These are phyloP conservation scores for Lactarius quietus DNA, from an alignment of 768 basidiomycete genomes.

Conservation along the genomic window DNA sequence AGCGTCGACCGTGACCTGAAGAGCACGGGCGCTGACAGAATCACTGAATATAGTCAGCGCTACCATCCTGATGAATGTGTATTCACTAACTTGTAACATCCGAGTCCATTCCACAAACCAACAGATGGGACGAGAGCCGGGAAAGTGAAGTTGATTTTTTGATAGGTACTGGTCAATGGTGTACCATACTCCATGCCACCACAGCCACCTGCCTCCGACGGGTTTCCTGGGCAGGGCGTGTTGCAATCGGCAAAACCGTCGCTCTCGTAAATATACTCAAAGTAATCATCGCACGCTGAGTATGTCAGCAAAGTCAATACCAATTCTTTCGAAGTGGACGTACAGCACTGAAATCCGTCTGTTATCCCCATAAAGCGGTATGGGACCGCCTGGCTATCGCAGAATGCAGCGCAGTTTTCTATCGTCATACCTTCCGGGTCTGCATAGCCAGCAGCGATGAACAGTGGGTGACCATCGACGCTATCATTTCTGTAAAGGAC, in stretches of 20 bases:
- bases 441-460: conserved; percentile 45
- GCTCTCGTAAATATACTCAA: not conserved
- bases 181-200: not conserved
- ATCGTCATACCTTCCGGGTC: conserved; percentile 59
- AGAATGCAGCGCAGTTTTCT: conserved; percentile 45
- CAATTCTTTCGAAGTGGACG: not conserved
- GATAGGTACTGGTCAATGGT: not conserved
- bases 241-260: conserved; percentile 48
- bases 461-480: conserved; percentile 33
- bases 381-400: conserved; percentile 34
- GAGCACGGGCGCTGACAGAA: not conserved
- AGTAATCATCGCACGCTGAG: not conserved
- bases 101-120: not conserved
- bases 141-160: not conserved
- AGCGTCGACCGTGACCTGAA: conserved; percentile 33
- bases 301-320: not conserved
- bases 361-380: conserved; percentile 68
- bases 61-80: not conserved
- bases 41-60: not conserved
- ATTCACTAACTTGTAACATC: not conserved
- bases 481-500: not conserved
- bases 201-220: not conserved
- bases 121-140: not conserved
- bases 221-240: conserved; percentile 44
- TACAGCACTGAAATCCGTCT: conserved; percentile 60